These are phyloP conservation scores for Beta vulgaris DNA, from an alignment of 148 eudicot genomes.

Conservation along the genomic window DNA sequence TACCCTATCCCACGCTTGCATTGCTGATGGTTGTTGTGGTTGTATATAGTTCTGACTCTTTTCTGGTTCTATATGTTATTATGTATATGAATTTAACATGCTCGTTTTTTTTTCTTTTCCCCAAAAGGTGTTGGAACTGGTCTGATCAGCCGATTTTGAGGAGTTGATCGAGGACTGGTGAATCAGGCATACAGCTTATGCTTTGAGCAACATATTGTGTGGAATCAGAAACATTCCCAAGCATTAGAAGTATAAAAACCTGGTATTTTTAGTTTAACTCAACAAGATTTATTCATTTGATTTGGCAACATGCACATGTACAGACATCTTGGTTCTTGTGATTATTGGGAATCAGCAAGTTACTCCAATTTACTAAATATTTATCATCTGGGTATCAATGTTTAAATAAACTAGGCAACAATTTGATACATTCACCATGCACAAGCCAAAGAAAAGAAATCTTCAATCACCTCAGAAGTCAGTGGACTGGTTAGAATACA, in stretches of 20 bases:
- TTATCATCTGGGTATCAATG: constrained; percentile 10
- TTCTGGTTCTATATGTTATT: not conserved
- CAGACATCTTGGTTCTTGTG: constrained; percentile 10
- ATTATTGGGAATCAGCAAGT: constrained; percentile 8
- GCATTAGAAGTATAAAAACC: not conserved
- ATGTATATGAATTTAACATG: not conserved
- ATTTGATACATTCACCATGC: constrained; percentile 37
- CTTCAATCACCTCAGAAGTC: constrained; percentile 27
- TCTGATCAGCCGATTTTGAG: not conserved
- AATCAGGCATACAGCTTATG: not conserved
- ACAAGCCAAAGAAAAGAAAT: constrained; percentile 43
- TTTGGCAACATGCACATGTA: constrained; percentile 4
- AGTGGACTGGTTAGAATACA: constrained; percentile 35
- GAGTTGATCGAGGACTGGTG: not conserved
- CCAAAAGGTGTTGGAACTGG: constrained; percentile 3
- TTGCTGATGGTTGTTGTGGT: not conserved
- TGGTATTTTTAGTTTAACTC: constrained; percentile 16
- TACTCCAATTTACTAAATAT: constrained; percentile 3
- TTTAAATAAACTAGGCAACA: constrained; percentile 11
- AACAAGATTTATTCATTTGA: constrained; percentile 13
- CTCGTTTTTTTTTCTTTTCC: not conserved
- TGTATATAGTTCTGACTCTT: not conserved
- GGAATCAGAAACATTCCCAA: not conserved
- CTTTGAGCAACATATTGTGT: not conserved
- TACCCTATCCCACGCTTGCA: not conserved